Base-by-base conservation (phyloP, 352 stramenopile species). In the Globisporangium heterothallicum region DNA sequence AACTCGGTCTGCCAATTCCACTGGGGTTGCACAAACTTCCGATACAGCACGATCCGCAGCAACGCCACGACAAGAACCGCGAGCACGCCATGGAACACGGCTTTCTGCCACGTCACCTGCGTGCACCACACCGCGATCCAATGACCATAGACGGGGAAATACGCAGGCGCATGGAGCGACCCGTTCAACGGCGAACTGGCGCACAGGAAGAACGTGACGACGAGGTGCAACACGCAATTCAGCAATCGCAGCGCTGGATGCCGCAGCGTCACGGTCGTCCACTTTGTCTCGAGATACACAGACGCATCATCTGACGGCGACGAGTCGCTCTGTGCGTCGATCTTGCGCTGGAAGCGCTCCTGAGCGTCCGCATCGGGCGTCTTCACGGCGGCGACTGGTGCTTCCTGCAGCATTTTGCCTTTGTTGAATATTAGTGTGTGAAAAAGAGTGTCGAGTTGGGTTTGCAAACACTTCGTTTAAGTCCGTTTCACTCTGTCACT, bases 1-100 rank as follows among this genome's bases (percentile, higher is more conserved):
- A 60, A 69, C 24, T 70, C 63, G 3, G 41, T 48, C 14, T 49
- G 42, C 72, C 74, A 84, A 51, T 84, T 84, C 70, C 72, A 86
- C 18, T 57, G 50, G 26, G 36, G 59, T 47, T 83, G 61, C 27
- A 75, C 42, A 3, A 70, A 63, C 40, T 53, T 48, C 7, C 53
- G 63, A 24, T 80, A 84, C 25, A 61, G 62, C 16, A 79, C 62
- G 16, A 74, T 34, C 0, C 75, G 67, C n/a, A 86, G 45, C 10
- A 80, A 48, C 14, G 61, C 16, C 6, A 78, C 6, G 36, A 77
- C 2, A 3, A 53, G 16, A 0, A 48, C 19, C 13, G 27, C 52
- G 4, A 79, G 10, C 1, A 42, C 13, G 14, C 29, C 45, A 44
- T 84, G 72, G 26, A 84, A 64, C 1, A 70, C 18, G 2, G 70